These are phyloP conservation scores for Diaporthe sp. DNA, from an alignment of 2,329 filamentous ascomycete genomes.

Conservation along the genomic window DNA sequence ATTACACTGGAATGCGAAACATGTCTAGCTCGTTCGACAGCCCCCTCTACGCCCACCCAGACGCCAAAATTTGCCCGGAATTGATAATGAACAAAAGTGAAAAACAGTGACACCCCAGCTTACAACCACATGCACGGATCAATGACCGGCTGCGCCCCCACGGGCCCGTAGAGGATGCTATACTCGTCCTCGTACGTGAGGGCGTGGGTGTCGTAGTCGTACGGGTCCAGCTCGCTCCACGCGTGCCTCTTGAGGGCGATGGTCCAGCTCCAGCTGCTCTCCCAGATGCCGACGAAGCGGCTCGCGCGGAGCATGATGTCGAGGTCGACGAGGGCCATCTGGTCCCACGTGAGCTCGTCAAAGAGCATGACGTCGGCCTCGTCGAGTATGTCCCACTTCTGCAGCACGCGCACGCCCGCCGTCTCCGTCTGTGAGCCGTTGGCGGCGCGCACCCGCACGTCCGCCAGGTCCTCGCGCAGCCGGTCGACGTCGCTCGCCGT, in stretches of 20 bases:
- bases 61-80: not conserved
- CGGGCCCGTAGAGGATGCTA: constrained; percentile 30
- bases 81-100: not conserved
- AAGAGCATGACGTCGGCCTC: constrained; percentile 39
- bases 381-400: constrained; percentile 41
- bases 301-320: constrained; percentile 41
- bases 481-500: constrained; percentile 38
- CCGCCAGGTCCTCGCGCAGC: constrained; percentile 14
- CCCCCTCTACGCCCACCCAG: not conserved
- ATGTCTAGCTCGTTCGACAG: not conserved
- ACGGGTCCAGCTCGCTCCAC: constrained; percentile 30
- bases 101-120: not conserved
- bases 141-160: constrained; percentile 35
- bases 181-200: constrained; percentile 38
- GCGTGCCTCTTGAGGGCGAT: constrained; percentile 40
- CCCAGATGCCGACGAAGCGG: constrained; percentile 42
- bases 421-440: constrained; percentile 18
- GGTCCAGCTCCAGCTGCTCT: constrained; percentile 42
- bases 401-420: constrained; percentile 29
- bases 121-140: constrained; percentile 37
- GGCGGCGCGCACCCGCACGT: constrained; percentile 19
- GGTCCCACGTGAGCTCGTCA: constrained; percentile 40
- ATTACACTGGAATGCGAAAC: constrained; percentile 9
- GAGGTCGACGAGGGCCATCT: constrained; percentile 41
- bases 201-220: constrained; percentile 22